These are phyloP conservation scores for Wickerhamiella siamensis DNA, from an alignment of 805 yeast species.

Conservation along the genomic window DNA sequence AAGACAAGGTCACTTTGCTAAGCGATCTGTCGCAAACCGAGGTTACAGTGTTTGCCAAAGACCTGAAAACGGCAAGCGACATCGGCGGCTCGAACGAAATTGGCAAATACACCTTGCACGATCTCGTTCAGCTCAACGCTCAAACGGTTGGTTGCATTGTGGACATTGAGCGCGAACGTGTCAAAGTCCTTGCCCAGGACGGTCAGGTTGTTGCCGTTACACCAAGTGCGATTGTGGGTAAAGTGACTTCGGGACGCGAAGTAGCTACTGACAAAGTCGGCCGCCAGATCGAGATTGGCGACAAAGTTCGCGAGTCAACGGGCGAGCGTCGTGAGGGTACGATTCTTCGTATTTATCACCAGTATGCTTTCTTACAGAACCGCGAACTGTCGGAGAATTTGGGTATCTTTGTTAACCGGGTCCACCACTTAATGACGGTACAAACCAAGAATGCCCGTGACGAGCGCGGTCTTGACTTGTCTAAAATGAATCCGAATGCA, in stretches of 20 bases:
- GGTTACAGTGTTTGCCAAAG: slow-evolving; percentile 84
- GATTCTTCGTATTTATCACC: slow-evolving; percentile 74
- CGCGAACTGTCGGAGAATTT: slow-evolving; percentile 69
- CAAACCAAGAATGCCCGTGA: slow-evolving; percentile 67
- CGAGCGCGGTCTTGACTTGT: slow-evolving; percentile 52
- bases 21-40: slow-evolving; percentile 83
- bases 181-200: slow-evolving; percentile 65
- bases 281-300: slow-evolving; percentile 74
- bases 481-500: slow-evolving; percentile 73
- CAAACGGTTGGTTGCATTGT: slow-evolving; percentile 79
- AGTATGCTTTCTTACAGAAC: slow-evolving; percentile 63
- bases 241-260: slow-evolving; percentile 42
- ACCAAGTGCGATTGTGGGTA: slow-evolving; percentile 72
- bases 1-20: slow-evolving; percentile 77
- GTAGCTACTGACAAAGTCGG: slow-evolving; percentile 82
- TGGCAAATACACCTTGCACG: slow-evolving; percentile 75
- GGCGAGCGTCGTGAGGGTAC: slow-evolving; percentile 85
- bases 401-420: slow-evolving; percentile 76
- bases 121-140: slow-evolving; percentile 75
- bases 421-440: slow-evolving; percentile 64
- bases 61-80: slow-evolving; percentile 82
- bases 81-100: slow-evolving; percentile 56
- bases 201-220: slow-evolving; percentile 59
- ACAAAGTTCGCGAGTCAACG: slow-evolving; percentile 69
- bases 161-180: slow-evolving; percentile 76